These are phyloP conservation scores for Lentinula edodes DNA, from an alignment of 768 basidiomycete genomes.

Conservation along the genomic window DNA sequence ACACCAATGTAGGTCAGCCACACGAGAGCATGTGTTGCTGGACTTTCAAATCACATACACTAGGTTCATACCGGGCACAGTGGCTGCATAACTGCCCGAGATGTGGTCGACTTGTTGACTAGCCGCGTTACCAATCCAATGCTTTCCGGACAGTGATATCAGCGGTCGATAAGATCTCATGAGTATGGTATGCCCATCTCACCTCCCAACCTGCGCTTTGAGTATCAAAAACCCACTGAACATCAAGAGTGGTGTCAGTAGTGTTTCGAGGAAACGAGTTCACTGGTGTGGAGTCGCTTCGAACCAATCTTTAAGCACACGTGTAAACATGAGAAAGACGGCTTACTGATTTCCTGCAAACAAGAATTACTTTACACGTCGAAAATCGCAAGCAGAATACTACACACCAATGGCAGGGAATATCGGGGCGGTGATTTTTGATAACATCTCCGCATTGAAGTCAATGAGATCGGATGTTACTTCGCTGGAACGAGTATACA, in stretches of 20 bases:
- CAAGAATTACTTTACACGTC: background rate
- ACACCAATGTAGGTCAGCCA: background rate
- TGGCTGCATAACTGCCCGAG: slow-evolving; percentile 28
- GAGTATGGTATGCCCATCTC: background rate
- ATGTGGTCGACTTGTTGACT: slow-evolving; percentile 20
- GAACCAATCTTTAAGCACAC: background rate
- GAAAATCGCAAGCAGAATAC: background rate
- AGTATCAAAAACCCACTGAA: slow-evolving; percentile 29
- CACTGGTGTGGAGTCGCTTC: slow-evolving; percentile 33
- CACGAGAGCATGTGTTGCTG: background rate
- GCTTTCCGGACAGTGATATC: slow-evolving; percentile 9
- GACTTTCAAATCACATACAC: slow-evolving; percentile 12
- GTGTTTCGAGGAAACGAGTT: slow-evolving; percentile 33
- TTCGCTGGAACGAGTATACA: slow-evolving; percentile 8
- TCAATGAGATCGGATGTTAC: slow-evolving; percentile 22
- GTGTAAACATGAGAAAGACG: background rate
- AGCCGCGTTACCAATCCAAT: slow-evolving; percentile 26
- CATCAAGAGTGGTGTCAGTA: slow-evolving; percentile 15
- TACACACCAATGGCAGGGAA: slow-evolving; percentile 24
- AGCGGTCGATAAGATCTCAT: background rate
- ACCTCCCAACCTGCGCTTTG: slow-evolving; percentile 20
- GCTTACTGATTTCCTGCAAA: slow-evolving; percentile 19
- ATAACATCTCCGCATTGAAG: slow-evolving; percentile 23
- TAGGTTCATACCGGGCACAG: slow-evolving; percentile 25
- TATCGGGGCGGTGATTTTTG: slow-evolving; percentile 19